These are phyloP conservation scores for Hansenula anomala DNA, from an alignment of 1,139 yeast species.

Conservation along the genomic window DNA sequence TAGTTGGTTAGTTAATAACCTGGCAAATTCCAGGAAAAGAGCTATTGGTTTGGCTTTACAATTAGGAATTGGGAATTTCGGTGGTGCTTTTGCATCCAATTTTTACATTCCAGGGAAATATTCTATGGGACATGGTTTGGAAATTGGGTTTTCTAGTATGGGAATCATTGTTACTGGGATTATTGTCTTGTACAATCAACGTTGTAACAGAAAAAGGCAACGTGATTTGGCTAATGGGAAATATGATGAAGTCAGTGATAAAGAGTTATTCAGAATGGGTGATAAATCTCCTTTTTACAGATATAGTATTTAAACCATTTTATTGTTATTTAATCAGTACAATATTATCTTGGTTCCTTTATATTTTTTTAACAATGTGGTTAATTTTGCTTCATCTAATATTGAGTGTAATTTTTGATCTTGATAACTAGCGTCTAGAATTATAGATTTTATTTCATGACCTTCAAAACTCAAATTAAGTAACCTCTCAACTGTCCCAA, in stretches of 20 bases:
- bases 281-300: slow-evolving; percentile 21
- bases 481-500: slow-evolving; percentile 22
- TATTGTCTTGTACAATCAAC: too few relatives aligned
- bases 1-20: background rate
- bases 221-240: slow-evolving; percentile 22
- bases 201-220: slow-evolving; percentile 21
- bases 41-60: slow-evolving; percentile 36
- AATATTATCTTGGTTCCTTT: slow-evolving; percentile 7
- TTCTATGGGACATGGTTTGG: slow-evolving; percentile 13
- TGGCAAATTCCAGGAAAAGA: slow-evolving; percentile 29
- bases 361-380: slow-evolving; percentile 17
- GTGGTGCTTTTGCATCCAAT: slow-evolving; percentile 34
- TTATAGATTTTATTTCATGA: slow-evolving; percentile 19
- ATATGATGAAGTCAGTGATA: slow-evolving; percentile 21
- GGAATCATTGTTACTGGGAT: slow-evolving; percentile 13
- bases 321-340: background rate
- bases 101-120: slow-evolving; percentile 7
- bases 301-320: background rate
- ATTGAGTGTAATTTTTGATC: slow-evolving; percentile 21
- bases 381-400: slow-evolving; percentile 19
- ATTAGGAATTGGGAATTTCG: slow-evolving; percentile 35
- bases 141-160: slow-evolving; percentile 13
- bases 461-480: slow-evolving; percentile 12
- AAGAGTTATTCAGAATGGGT: slow-evolving; percentile 28
- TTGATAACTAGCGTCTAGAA: slow-evolving; percentile 21